Base-by-base conservation (phyloP, 2,329 filamentous ascomycete genomes). In the Fusarium humuli region DNA sequence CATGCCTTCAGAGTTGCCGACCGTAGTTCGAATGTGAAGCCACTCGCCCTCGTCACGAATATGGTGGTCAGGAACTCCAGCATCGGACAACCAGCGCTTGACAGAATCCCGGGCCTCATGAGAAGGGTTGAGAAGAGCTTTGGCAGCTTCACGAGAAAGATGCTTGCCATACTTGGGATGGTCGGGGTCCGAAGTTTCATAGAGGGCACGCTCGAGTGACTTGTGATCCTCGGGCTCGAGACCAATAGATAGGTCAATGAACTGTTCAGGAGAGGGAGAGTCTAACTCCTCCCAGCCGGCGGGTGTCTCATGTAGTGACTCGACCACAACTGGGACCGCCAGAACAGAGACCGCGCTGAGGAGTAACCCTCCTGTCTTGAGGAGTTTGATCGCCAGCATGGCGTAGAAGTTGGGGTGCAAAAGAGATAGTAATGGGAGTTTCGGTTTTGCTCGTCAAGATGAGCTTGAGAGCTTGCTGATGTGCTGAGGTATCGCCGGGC, bases 161-260 rank as follows among this genome's bases (percentile, higher is more conserved):
- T 87, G 82, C 45, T 82, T 79, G 20, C 86, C 85, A 62, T 87
- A 87, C 20, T 78, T 80, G 2, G 74, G 59, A 59, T 84, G 79
- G 7, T 76, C 78, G 0, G 86, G 86, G 1, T 85, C 83, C 3
- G 85, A 86, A 67, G 87, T 82, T 23, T 84, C 79, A 45, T 82
- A 67, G 13, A 88, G 77, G 3, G 82, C 80, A 49, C 81, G 76
- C 57, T 86, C 84, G 27, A 88, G 59, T 4, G 72, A 45, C 1
- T 72, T 47, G 2, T 67, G 57, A 40, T 75, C 69, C 10, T 70
- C 64, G 3, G 77, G 65, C 7, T 73, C 64, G 16, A 81, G 69
- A 18, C 74, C 75, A 46, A 81, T 77, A 44, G 77, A 78, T 42
- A 80, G 64, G 13, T 76, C 67, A 49, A 78, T 73, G 29, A 67